These are phyloP conservation scores for Pulveroboletus ravenelii DNA, from an alignment of 768 basidiomycete genomes.

Conservation along the genomic window DNA sequence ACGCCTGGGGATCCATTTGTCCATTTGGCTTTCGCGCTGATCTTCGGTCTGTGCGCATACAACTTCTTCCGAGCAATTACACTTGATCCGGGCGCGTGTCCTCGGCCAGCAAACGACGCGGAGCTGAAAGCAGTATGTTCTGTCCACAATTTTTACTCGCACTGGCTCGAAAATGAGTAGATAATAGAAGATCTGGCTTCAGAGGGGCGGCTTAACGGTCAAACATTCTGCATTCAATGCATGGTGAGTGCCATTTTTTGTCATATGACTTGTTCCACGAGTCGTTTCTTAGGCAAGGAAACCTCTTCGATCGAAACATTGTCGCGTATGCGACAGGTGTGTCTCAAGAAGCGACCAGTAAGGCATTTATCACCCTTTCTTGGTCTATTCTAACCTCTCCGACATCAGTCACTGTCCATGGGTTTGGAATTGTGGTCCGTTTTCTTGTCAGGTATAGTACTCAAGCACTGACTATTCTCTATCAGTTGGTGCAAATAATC, in stretches of 20 bases:
- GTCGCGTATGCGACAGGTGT: slow-evolving; percentile 87
- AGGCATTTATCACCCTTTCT: slow-evolving; percentile 26
- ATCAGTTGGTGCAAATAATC: slow-evolving; percentile 86
- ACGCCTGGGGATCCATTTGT: slow-evolving; percentile 70
- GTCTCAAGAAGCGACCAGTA: slow-evolving; percentile 91
- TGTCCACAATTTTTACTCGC: background rate
- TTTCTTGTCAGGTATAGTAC: background rate
- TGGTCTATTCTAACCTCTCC: background rate
- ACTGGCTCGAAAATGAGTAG: slow-evolving; percentile 35
- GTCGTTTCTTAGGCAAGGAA: slow-evolving; percentile 61
- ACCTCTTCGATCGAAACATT: slow-evolving; percentile 92
- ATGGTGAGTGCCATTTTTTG: slow-evolving; percentile 52
- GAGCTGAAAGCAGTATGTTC: slow-evolving; percentile 79
- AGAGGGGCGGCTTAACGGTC: slow-evolving; percentile 85
- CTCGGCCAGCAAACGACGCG: slow-evolving; percentile 72
- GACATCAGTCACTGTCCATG: slow-evolving; percentile 86
- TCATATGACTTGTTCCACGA: background rate
- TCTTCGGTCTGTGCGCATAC: slow-evolving; percentile 69
- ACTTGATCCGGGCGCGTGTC: slow-evolving; percentile 86
- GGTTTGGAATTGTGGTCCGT: slow-evolving; percentile 96
- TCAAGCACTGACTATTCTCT: slow-evolving; percentile 5
- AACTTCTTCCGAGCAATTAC: slow-evolving; percentile 90
- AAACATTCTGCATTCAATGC: slow-evolving; percentile 94
- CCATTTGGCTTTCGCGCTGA: slow-evolving; percentile 72
- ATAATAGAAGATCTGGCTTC: slow-evolving; percentile 89